A percentile compares a stretch with the other conserved stretches of the same genome.
Evolutionary conservation across 345 rosid genomes (phyloP).

Genomic region (Boechera stricta): DNA sequence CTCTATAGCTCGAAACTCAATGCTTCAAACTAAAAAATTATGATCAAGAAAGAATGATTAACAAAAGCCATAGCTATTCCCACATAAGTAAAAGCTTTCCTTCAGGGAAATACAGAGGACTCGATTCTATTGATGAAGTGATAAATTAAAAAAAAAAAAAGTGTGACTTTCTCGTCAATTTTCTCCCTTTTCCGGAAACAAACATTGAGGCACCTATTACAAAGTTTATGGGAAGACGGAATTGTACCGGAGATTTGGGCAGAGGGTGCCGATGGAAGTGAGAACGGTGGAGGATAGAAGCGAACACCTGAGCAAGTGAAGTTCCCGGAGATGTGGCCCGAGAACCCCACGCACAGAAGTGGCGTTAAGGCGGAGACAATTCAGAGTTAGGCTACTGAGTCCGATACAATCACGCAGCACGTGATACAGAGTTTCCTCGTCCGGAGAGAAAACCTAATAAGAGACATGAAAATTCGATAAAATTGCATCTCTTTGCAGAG

Average conservation of each 20-base stretch:
- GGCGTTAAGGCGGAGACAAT: slow-evolving; percentile 57
- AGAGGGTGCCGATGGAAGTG: slow-evolving; percentile 48
- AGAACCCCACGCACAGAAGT: slow-evolving; percentile 43
- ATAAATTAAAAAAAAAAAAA: not conserved
- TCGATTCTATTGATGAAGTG: not conserved
- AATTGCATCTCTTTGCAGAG: not conserved
- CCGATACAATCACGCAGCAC: slow-evolving; percentile 48
- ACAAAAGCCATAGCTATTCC: not conserved
- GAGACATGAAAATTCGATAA: not conserved
- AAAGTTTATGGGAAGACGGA: not conserved
- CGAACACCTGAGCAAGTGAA: slow-evolving; percentile 57
- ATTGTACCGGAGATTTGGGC: slow-evolving; percentile 63
- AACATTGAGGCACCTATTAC: not conserved
- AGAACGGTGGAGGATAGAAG: slow-evolving; percentile 46
- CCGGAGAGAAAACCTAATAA: slow-evolving; percentile 52
- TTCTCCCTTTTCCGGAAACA: slow-evolving; percentile 3
- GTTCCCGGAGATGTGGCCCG: slow-evolving; percentile 48
- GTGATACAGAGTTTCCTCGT: slow-evolving; percentile 45
- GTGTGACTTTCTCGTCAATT: not conserved
- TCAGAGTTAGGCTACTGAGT: slow-evolving; percentile 48
- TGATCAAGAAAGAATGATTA: not conserved
- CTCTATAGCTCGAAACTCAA: not conserved
- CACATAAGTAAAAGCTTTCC: slow-evolving; percentile 6
- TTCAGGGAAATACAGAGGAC: not conserved
- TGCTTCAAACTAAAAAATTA: not conserved